Percentiles rank a stretch among this genome's conserved stretches.
phyloP scores from a whole-genome alignment of 2,329 filamentous ascomycete genomes.

The Fusarium mundagurra region DNA sequence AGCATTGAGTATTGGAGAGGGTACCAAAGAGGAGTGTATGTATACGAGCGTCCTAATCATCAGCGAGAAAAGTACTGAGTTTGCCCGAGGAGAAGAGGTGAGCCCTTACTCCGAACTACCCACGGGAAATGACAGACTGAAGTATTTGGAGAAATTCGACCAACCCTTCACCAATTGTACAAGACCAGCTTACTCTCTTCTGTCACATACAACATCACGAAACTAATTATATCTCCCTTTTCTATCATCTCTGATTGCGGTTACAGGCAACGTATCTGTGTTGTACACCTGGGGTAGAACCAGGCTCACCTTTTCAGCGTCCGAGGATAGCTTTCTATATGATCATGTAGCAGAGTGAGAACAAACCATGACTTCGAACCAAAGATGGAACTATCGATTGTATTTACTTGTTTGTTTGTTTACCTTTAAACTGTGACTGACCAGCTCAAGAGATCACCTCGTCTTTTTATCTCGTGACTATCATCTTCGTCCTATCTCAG shows the following conservation, averaged over 20 bases:
- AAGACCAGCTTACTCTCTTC: not conserved
- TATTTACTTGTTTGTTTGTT: constrained; percentile 21
- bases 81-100: not conserved
- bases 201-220: no score
- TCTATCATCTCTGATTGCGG: not conserved
- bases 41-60: constrained; percentile 32
- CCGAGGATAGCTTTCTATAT: not conserved
- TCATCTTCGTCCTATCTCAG: constrained; percentile 2
- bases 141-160: not conserved
- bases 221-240: not conserved
- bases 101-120: not conserved
- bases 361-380: not conserved
- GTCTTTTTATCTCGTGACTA: not conserved
- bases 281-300: not conserved
- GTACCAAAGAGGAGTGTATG: constrained; percentile 25
- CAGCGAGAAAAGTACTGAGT: constrained; percentile 25
- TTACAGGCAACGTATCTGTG: not conserved
- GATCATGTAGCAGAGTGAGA: not conserved
- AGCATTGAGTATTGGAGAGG: constrained; percentile 15
- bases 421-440: constrained; percentile 12
- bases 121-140: not conserved
- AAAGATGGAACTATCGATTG: constrained; percentile 15
- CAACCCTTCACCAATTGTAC: not conserved
- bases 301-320: not conserved
- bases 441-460: not conserved